Conservation (phyloP, 768 basidiomycete genomes). For the Rhodotorula kratochvilovae region DNA sequence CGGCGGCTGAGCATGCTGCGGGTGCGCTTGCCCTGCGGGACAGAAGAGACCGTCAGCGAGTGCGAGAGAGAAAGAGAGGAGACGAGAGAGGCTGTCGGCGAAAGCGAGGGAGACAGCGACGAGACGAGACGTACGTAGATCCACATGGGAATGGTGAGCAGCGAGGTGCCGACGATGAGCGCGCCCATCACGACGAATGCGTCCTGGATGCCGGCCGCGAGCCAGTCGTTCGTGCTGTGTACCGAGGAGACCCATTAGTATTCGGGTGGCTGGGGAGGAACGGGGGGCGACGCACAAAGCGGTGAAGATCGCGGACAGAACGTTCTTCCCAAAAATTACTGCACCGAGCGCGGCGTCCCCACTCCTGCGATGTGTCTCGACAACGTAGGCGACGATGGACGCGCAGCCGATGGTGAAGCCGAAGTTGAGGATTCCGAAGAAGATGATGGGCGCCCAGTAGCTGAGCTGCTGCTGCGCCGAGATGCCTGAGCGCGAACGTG, state of each 20-base stretch:
- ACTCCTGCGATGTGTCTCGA: slow-evolving; percentile 39
- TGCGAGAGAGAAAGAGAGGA: no score
- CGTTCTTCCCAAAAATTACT: slow-evolving; percentile 21
- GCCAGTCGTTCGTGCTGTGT: not conserved
- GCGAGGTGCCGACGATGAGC: not conserved
- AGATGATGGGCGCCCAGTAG: slow-evolving; percentile 35
- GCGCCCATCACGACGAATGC: slow-evolving; percentile 7
- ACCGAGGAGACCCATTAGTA: no score
- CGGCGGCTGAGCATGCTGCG: not conserved
- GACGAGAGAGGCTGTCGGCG: no score
- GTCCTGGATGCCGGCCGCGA: not conserved
- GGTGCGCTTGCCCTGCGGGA: slow-evolving; percentile 1
- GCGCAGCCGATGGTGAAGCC: slow-evolving; percentile 34
- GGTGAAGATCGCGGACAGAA: not conserved
- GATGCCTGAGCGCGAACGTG: slow-evolving; percentile 10
- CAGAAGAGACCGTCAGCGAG: no score
- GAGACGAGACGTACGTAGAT: slow-evolving; percentile 10
- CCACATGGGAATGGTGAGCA: slow-evolving; percentile 14
- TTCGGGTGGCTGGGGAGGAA: no score
- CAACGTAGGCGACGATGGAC: slow-evolving; percentile 38
- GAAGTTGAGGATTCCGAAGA: slow-evolving; percentile 21
- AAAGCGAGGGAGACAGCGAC: no score
- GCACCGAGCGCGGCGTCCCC: slow-evolving; percentile 40
- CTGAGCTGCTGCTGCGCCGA: slow-evolving; percentile 4
- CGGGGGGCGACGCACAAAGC: not conserved